Percentiles rank a stretch among this genome's conserved stretches.
phyloP scores from a whole-genome alignment of 129 eudicot genomes.

The Lonicera japonica region DNA sequence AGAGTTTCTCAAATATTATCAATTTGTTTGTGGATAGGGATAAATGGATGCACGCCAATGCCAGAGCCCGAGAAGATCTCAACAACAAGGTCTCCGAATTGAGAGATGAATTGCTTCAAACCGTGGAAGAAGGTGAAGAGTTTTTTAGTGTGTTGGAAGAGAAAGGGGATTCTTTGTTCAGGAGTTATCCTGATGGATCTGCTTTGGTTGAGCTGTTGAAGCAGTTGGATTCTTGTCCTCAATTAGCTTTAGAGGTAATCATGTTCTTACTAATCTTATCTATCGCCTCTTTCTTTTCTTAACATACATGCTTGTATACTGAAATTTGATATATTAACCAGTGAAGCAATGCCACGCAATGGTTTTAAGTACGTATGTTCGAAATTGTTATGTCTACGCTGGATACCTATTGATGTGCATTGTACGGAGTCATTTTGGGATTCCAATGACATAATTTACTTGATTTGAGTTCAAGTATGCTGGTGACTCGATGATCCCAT shows the following conservation, averaged over 20 bases:
- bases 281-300: neutral
- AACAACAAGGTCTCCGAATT: slow-evolving; percentile 30
- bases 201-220: slow-evolving; percentile 60
- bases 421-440: too few species aligned
- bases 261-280: neutral
- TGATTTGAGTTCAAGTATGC: too few species aligned
- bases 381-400: too few species aligned
- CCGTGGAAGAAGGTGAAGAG: slow-evolving; percentile 18
- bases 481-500: too few species aligned
- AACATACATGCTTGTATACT: neutral
- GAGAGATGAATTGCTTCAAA: slow-evolving; percentile 37
- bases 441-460: too few species aligned
- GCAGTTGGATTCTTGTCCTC: slow-evolving; percentile 34
- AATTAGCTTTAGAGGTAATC: slow-evolving; percentile 51
- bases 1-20: slow-evolving; percentile 9
- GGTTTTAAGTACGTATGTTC: too few species aligned
- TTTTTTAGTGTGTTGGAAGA: slow-evolving; percentile 46
- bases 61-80: slow-evolving; percentile 26
- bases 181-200: slow-evolving; percentile 41
- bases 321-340: too few species aligned
- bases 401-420: too few species aligned
- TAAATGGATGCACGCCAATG: slow-evolving; percentile 28
- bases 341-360: too few species aligned
- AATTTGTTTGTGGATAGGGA: slow-evolving; percentile 27
- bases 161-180: slow-evolving; percentile 51